Conservation (phyloP, 306 rosid genomes). For the Vigna trinervia region DNA sequence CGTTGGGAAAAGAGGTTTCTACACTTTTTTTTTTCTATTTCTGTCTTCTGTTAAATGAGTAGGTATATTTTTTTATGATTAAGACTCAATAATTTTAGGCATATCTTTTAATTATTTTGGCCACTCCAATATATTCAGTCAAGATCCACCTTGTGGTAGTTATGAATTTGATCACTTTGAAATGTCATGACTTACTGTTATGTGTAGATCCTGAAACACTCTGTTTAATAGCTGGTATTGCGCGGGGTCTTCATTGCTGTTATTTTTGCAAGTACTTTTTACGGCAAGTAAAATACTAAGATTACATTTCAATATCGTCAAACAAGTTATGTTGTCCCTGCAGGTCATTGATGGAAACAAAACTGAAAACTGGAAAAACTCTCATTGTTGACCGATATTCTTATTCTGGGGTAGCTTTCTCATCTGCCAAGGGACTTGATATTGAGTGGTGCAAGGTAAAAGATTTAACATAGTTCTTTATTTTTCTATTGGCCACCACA, state of each 20-base stretch:
- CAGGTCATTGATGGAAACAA: slow-evolving; percentile 89
- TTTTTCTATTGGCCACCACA: background rate
- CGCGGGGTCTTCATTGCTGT: slow-evolving; percentile 10
- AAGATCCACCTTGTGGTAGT: background rate
- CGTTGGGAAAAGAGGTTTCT: slow-evolving; percentile 96
- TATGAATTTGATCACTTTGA: slow-evolving; percentile 1
- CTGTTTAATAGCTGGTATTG: slow-evolving; percentile 16
- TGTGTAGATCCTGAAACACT: slow-evolving; percentile 6
- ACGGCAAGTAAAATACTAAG: slow-evolving; percentile 15
- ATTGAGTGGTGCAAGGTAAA: slow-evolving; percentile 94
- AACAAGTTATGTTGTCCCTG: slow-evolving; percentile 34
- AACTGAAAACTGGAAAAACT: slow-evolving; percentile 80
- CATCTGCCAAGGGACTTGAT: slow-evolving; percentile 87
- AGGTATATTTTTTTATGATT: too few relatives aligned
- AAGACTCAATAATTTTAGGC: background rate
- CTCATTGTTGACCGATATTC: slow-evolving; percentile 96
- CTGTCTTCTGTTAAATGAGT: background rate
- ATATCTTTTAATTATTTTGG: background rate
- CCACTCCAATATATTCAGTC: background rate
- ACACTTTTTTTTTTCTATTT: background rate
- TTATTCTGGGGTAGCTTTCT: slow-evolving; percentile 96
- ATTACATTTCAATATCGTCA: slow-evolving; percentile 18
- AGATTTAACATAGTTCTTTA: background rate
- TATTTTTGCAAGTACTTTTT: slow-evolving; percentile 4
- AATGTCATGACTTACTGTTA: slow-evolving; percentile 8